A percentile compares a stretch with the other conserved stretches of the same genome.
These are phyloP conservation scores for Aspergillus phoenicis DNA, from an alignment of 2,329 filamentous ascomycete genomes.

Conservation along the genomic window DNA sequence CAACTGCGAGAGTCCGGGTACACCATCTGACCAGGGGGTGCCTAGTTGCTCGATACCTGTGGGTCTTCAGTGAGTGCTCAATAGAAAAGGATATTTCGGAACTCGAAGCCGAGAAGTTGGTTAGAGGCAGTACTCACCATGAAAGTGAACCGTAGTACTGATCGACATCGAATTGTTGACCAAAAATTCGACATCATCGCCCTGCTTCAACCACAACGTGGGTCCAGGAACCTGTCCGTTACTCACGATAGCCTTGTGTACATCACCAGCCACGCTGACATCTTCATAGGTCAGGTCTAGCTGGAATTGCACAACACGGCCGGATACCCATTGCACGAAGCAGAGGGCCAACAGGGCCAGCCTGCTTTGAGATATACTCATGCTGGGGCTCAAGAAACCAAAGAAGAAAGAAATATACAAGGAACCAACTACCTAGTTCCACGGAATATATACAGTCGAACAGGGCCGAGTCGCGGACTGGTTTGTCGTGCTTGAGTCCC, in stretches of 20 bases:
- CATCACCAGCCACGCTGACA: slow-evolving; percentile 26
- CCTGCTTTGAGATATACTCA: slow-evolving; percentile 1
- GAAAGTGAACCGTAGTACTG: slow-evolving; percentile 34
- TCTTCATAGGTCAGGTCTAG: slow-evolving; percentile 29
- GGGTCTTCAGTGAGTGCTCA: not conserved
- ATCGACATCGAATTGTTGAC: slow-evolving; percentile 35
- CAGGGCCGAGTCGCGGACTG: not conserved
- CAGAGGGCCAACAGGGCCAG: slow-evolving; percentile 12
- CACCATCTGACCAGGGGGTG: slow-evolving; percentile 64
- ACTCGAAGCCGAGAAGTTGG: not conserved
- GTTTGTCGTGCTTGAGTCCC: not conserved
- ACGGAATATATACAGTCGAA: not conserved
- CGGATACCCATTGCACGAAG: slow-evolving; percentile 14
- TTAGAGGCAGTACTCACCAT: slow-evolving; percentile 22
- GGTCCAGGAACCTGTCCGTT: slow-evolving; percentile 37
- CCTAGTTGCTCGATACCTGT: slow-evolving; percentile 43
- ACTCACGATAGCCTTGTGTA: slow-evolving; percentile 29
- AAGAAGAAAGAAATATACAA: not conserved
- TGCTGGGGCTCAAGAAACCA: not conserved
- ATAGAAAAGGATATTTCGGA: not conserved
- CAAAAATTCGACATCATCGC: slow-evolving; percentile 32
- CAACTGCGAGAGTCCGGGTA: slow-evolving; percentile 59
- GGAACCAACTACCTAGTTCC: not conserved
- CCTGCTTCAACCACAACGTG: slow-evolving; percentile 28
- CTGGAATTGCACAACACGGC: slow-evolving; percentile 13